Conservation (phyloP, 306 rosid genomes). For the Vigna reflexopilosa region DNA sequence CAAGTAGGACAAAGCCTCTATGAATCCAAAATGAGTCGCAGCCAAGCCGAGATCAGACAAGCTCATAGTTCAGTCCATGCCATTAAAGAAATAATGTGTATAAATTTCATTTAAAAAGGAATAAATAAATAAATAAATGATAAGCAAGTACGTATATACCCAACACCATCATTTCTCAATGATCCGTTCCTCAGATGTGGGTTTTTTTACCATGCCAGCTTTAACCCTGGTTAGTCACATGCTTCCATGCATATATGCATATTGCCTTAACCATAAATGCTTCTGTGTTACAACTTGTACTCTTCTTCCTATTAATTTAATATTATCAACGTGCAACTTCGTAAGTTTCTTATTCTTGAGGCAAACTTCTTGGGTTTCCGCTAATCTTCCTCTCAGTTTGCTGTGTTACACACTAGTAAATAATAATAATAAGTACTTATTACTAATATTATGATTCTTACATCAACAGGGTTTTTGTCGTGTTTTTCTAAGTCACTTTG, state of each 20-base stretch:
- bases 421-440: neutral
- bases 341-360: neutral
- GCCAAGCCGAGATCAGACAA: constrained; percentile 63
- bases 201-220: constrained; percentile 54
- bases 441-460: neutral
- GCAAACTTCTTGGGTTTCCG: constrained; percentile 11
- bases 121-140: constrained; percentile 13
- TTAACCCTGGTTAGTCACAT: constrained; percentile 74
- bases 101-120: neutral
- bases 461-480: neutral
- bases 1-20: constrained; percentile 73
- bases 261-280: constrained; percentile 52
- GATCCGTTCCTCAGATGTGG: constrained; percentile 62
- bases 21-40: constrained; percentile 60
- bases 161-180: constrained; percentile 93
- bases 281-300: constrained; percentile 55
- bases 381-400: constrained; percentile 20
- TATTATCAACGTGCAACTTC: constrained; percentile 39
- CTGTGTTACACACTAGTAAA: neutral
- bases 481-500: neutral
- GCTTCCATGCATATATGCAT: constrained; percentile 47
- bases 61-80: constrained; percentile 45
- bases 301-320: constrained; percentile 49
- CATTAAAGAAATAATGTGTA: constrained; percentile 7
- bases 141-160: constrained; percentile 58